phyloP scores from a whole-genome alignment of 495 filamentous ascomycete species.

The Penicillium atrosanguineum region DNA sequence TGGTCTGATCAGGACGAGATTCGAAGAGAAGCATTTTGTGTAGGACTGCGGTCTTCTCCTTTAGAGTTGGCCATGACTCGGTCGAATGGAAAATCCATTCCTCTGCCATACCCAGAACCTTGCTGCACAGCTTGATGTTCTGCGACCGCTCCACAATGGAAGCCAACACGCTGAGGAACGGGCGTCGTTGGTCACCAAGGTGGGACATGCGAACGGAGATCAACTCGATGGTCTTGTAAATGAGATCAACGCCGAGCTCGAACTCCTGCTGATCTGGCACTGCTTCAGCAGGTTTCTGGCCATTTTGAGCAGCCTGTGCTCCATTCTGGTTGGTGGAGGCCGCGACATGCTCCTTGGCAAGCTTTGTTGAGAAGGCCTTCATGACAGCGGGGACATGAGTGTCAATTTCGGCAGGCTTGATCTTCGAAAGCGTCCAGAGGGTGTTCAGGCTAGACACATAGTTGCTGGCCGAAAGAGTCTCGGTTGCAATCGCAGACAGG shows the following conservation, averaged over 20 bases:
- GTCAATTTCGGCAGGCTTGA: conserved; percentile 81
- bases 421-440: conserved; percentile 83
- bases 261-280: conserved; percentile 72
- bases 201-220: conserved; percentile 88
- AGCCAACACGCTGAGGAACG: conserved; percentile 91
- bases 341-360: conserved; percentile 90
- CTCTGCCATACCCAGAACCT: conserved; percentile 93
- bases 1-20: conserved; percentile 70
- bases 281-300: conserved; percentile 49
- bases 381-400: conserved; percentile 82
- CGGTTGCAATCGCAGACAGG: conserved; percentile 76
- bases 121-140: conserved; percentile 78
- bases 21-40: conserved; percentile 98
- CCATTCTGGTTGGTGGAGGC: conserved; percentile 55
- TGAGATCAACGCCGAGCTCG: conserved; percentile 80
- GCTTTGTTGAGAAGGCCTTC: conserved; percentile 89
- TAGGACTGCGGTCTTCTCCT: conserved; percentile 95
- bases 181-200: conserved; percentile 86
- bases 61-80: conserved; percentile 91
- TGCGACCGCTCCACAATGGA: conserved; percentile 91
- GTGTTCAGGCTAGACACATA: conserved; percentile 86
- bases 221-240: conserved; percentile 91
- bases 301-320: conserved; percentile 30
- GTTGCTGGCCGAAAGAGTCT: conserved; percentile 71
- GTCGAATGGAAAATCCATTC: conserved; percentile 91